Evolutionary conservation across 805 yeast species (phyloP).

Genomic region (Metschnikowia reukaufii): DNA sequence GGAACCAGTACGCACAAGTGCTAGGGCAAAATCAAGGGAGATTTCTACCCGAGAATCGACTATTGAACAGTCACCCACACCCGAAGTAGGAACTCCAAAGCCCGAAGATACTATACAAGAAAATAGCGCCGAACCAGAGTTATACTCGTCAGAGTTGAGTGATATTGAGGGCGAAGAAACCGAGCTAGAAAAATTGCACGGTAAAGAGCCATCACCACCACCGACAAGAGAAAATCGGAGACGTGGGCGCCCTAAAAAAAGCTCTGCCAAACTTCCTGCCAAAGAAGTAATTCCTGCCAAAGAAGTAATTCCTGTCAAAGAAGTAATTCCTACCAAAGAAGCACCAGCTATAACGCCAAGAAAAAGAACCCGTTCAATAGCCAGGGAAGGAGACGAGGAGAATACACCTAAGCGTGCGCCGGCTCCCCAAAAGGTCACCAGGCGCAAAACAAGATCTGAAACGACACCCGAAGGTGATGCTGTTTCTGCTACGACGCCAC

Average conservation of each 20-base stretch:
- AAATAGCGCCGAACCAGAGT: conserved; percentile 6
- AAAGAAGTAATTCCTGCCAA: conserved; percentile 14
- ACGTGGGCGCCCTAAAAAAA: conserved; percentile 10
- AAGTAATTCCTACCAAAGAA: conserved; percentile 12
- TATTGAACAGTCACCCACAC: not conserved
- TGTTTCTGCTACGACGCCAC: not conserved
- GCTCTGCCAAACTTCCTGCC: conserved; percentile 13
- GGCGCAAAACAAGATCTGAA: conserved; percentile 23
- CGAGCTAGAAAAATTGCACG: conserved; percentile 17
- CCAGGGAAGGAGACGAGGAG: conserved; percentile 19
- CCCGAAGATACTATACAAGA: not conserved
- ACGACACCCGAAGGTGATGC: conserved; percentile 12
- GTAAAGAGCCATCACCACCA: conserved; percentile 15
- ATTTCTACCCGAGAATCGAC: conserved; percentile 1
- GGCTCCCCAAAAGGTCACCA: conserved; percentile 8
- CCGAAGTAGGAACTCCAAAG: not conserved
- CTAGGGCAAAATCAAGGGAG: conserved; percentile 4
- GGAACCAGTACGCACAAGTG: conserved; percentile 1
- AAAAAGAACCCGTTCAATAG: conserved; percentile 21
- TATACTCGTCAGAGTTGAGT: conserved; percentile 22
- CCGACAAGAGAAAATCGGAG: not conserved
- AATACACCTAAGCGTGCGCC: conserved; percentile 12
- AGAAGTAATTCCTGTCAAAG: conserved; percentile 10
- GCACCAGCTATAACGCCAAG: conserved; percentile 9
- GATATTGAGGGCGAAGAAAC: conserved; percentile 22